Evolutionary conservation across 768 basidiomycete species (phyloP).

Genomic region (Leucosporidium scottii): DNA sequence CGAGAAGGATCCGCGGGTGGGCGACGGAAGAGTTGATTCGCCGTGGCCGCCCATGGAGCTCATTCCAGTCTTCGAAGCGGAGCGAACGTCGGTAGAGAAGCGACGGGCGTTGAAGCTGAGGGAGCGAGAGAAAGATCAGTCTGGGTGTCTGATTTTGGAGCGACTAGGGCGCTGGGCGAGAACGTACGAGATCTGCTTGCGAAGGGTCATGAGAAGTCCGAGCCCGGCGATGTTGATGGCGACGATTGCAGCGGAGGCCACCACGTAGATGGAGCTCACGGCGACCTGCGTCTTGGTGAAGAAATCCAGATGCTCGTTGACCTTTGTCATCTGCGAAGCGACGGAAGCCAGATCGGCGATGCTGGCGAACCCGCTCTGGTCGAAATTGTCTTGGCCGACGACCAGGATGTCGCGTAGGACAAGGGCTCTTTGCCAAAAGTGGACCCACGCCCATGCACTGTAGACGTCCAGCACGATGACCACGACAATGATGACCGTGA

Average conservation of each 20-base stretch:
- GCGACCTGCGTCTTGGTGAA: neutral
- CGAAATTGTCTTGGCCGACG: neutral
- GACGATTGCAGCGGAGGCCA: neutral
- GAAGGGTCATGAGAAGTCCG: constrained; percentile 11
- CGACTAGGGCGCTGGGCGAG: too few species aligned
- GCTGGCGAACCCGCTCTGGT: neutral
- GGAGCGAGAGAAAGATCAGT: neutral
- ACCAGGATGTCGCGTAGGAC: constrained; percentile 1
- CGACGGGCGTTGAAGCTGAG: constrained; percentile 13
- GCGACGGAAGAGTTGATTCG: neutral
- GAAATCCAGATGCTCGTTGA: neutral
- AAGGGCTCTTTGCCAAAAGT: constrained; percentile 1
- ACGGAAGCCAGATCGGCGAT: neutral
- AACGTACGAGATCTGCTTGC: constrained; percentile 7
- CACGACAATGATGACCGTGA: too few species aligned
- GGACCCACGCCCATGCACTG: neutral
- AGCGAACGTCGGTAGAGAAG: neutral
- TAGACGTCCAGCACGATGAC: too few species aligned
- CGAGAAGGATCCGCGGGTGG: too few species aligned
- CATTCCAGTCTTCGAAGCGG: neutral
- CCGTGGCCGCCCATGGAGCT: too few species aligned
- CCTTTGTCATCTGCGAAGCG: neutral
- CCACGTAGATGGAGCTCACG: neutral
- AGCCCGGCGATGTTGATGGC: constrained; percentile 8
- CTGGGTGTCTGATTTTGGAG: rapidly evolving